Conservation (phyloP, 371 early-diverging fungal genomes). For the Mortierella sp. region DNA sequence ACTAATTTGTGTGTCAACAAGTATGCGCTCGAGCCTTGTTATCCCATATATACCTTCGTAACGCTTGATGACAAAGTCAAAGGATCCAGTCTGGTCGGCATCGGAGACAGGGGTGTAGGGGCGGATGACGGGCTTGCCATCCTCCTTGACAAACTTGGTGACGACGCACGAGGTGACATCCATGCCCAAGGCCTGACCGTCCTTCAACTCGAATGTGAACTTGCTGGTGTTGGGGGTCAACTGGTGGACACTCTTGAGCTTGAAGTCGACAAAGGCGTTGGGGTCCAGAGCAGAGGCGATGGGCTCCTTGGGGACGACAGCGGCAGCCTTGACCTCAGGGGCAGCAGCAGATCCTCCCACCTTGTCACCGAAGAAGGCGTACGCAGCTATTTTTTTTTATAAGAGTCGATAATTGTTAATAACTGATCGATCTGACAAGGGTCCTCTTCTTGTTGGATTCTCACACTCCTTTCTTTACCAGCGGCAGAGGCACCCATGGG, state of each 20-base stretch:
- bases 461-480: slow-evolving; percentile 25
- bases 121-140: slow-evolving; percentile 81
- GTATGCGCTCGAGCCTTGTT: neutral
- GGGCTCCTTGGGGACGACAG: slow-evolving; percentile 35
- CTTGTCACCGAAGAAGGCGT: slow-evolving; percentile 43
- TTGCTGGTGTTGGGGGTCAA: slow-evolving; percentile 85
- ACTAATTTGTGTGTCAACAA: neutral
- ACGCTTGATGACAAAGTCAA: slow-evolving; percentile 92
- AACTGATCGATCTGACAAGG: neutral
- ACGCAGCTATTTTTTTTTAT: slow-evolving; percentile 28
- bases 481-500: slow-evolving; percentile 46
- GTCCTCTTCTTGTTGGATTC: neutral
- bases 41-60: slow-evolving; percentile 62
- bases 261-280: slow-evolving; percentile 78
- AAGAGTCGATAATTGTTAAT: neutral
- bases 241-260: slow-evolving; percentile 70
- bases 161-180: slow-evolving; percentile 88
- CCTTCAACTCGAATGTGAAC: slow-evolving; percentile 87
- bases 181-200: slow-evolving; percentile 75
- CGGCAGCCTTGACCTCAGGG: slow-evolving; percentile 15
- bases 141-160: slow-evolving; percentile 76
- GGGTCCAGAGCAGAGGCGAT: slow-evolving; percentile 70
- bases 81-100: slow-evolving; percentile 78
- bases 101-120: slow-evolving; percentile 93
- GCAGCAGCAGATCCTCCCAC: slow-evolving; percentile 22